A percentile compares a stretch with the other conserved stretches of the same genome.
These are phyloP conservation scores for Trametes punicea DNA, from an alignment of 768 basidiomycete species.

Conservation along the genomic window DNA sequence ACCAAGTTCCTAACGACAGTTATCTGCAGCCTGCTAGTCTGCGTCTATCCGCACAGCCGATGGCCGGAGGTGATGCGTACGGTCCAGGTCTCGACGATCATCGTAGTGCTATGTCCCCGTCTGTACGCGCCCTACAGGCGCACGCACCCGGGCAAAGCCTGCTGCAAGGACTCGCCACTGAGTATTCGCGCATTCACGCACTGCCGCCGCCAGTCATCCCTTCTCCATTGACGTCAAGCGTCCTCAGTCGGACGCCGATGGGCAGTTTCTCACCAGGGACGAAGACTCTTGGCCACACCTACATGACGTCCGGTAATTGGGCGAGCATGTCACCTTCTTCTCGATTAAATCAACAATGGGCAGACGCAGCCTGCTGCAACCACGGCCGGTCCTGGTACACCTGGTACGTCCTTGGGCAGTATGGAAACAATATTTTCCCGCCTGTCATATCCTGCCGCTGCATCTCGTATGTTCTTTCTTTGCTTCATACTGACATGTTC, in stretches of 20 bases:
- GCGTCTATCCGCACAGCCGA: conserved; percentile 30
- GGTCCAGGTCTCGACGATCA: conserved; percentile 26
- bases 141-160: conserved; percentile 91
- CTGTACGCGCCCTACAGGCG: conserved; percentile 73
- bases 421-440: conserved; percentile 56
- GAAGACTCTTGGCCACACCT: conserved; percentile 23
- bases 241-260: conserved; percentile 28
- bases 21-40: conserved; percentile 38
- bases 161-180: conserved; percentile 89
- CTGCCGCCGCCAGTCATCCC: conserved; percentile 38
- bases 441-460: conserved; percentile 51
- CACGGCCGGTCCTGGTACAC: not conserved
- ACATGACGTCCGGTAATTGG: conserved; percentile 30
- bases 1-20: conserved; percentile 32
- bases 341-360: conserved; percentile 27
- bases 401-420: conserved; percentile 21
- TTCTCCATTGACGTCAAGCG: conserved; percentile 35
- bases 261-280: conserved; percentile 26
- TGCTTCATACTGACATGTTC: conserved; percentile 1
- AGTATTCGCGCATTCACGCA: conserved; percentile 87
- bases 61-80: conserved; percentile 27
- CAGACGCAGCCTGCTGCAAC: conserved; percentile 16
- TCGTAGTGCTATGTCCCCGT: conserved; percentile 52
- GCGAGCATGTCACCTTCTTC: conserved; percentile 29
- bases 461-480: conserved; percentile 24